Conservation (phyloP, 1,284 basidiomycete genomes). For the Ganoderma multipileum region DNA sequence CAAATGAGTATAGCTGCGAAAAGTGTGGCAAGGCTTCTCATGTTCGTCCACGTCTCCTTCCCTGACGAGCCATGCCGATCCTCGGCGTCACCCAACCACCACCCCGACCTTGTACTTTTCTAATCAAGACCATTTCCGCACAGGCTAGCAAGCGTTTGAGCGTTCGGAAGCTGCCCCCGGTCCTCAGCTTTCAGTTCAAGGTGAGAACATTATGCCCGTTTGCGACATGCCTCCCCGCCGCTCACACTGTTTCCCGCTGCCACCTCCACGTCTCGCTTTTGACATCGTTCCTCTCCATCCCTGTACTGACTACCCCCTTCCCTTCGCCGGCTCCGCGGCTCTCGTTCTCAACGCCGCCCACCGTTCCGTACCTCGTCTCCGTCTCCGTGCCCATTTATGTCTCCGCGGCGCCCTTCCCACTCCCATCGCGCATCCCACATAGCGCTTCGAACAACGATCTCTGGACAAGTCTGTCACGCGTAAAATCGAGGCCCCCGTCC, state of each 20-base stretch:
- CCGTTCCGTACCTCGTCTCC: slow-evolving; percentile 4
- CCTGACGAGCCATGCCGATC: slow-evolving; percentile 2
- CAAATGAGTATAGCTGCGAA: slow-evolving; percentile 76
- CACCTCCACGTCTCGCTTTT: neutral
- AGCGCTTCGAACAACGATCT: slow-evolving; percentile 93
- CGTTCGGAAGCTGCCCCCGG: slow-evolving; percentile 87
- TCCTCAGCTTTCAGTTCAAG: slow-evolving; percentile 96
- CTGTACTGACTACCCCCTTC: neutral
- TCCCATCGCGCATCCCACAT: slow-evolving; percentile 8
- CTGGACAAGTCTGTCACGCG: slow-evolving; percentile 72
- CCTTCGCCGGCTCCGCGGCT: slow-evolving; percentile 1
- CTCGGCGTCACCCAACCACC: neutral
- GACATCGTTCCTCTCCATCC: slow-evolving; percentile 5
- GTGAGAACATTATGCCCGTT: slow-evolving; percentile 46
- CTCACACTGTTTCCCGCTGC: slow-evolving; percentile 13
- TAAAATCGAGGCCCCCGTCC: slow-evolving; percentile 88
- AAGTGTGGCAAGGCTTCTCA: slow-evolving; percentile 76
- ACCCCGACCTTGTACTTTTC: slow-evolving; percentile 13
- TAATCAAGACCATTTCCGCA: slow-evolving; percentile 14
- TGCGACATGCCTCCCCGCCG: slow-evolving; percentile 1
- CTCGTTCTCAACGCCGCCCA: neutral
- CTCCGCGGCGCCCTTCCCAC: slow-evolving; percentile 4
- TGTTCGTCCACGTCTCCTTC: slow-evolving; percentile 45
- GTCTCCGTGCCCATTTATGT: slow-evolving; percentile 8
- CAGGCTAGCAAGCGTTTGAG: slow-evolving; percentile 87